Evolutionary conservation across 495 filamentous ascomycete genomes (phyloP), one percentile per base, ranked within the genome.

Genomic region (Aspergillus incahuasiensis): DNA sequence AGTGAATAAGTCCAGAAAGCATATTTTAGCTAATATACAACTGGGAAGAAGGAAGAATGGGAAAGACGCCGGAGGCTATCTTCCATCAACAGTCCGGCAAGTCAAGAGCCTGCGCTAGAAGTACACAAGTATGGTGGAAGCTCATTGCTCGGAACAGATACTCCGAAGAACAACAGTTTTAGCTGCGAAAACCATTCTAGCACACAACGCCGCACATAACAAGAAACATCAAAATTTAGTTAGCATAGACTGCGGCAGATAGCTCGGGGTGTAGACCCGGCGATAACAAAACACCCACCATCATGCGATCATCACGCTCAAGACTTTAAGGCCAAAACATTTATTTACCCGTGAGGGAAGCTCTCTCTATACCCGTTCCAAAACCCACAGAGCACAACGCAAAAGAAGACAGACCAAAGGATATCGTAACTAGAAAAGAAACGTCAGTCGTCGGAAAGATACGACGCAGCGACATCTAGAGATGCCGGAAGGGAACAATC

Each of bases 21-120:
- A 28, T 40, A 47, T 45, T 35, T 52, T 61, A 50, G 51, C 60
- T 60, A 62, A 61, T 62, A 48, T 65, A 62, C 59, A 65, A 48
- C 56, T 56, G 53, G 58, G 13, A 35, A 15, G 13, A 6, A 18
- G 18, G 20, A 43, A 21, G 13, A 53, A 44, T 41, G 39, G 24
- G 28, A 28, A 52, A 7, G 43, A 56, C 40, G 32, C 34, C 34
- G 13, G 59, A 48, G 42, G 15, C 11, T 24, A 52, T 32, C 44
- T 8, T 8, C 38, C 38, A 40, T 6, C n/a, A 40, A 16, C 38
- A 4, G 13, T 16, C 18, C 38, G 38, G n/a, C 38, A 40, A 16
- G 5, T n/a, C 38, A 40, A 16, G 16, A 1, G 38, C n/a, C 5
- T 5, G 15, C 18, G 38, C 15, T 18, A 18, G 18, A n/a, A n/a